Evolutionary conservation across 140 eudicot genomes (phyloP), one percentile per base, ranked within the genome.

Genomic region (Anethum foeniculum): DNA sequence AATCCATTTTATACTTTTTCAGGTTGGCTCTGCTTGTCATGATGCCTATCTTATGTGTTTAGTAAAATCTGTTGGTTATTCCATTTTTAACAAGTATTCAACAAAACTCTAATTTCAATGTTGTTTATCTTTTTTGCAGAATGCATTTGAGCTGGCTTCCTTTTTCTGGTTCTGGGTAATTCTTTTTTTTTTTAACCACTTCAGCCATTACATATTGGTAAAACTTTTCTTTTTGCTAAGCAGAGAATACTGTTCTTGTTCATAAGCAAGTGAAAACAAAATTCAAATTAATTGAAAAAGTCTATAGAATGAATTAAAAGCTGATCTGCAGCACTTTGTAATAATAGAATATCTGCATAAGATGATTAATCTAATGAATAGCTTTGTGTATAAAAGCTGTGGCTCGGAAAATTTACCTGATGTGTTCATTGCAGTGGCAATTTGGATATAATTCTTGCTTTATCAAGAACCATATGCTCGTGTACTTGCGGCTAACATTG

Each of bases 81-180:
- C 30, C 38, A 23, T 16, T 34, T 32, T 43, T 5, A 32, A 39
- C 19, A 36, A 11, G 36, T 10, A 46, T n/a, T 25, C 13, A 28
- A 32, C 21, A n/a, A 21, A 79, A 68, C 83, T 67, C 74, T 81
- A 21, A 65, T 54, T 62, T 75, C 60, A 64, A 21, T 74, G 16
- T 71, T 30, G 16, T 30, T 68, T 3, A 2, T 68, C 46, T 38
- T 48, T 54, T 73, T 60, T 89, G 91, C 93, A 94, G 99, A 94
- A 92, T 76, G 97, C 99, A 9, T 94, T 94, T 83, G 99, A 95
- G 92, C 88, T 95, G 79, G 99, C 99, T 71, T 95, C 99, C 2
- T 95, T 95, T 89, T 95, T 95, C 83, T 95, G 99, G 99, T 95
- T 91, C 85, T 92, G 99, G 99, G 99, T 95, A 93, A 77, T 67